Evolutionary conservation across 306 rosid genomes (phyloP), one percentile per base, ranked within the genome.

Genomic region (Vigna radiata): DNA sequence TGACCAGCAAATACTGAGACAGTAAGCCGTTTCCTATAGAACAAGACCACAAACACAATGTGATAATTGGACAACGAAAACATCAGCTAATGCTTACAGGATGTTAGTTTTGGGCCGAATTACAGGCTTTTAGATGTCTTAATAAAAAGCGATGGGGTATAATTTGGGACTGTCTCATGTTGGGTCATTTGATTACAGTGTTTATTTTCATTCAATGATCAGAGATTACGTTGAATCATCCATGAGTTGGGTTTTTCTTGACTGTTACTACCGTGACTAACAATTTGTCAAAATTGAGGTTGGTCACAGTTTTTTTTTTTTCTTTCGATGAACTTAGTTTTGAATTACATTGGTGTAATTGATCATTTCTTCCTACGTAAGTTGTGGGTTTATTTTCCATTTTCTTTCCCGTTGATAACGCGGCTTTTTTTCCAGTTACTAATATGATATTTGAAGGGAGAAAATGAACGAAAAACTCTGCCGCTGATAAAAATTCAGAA

Each of bases 1-100:
- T 79, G 85, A 81, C 79, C 82, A 67, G 33, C 86, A 72, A 49
- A 23, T 50, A 72, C 84, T 73, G 87, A 82, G 85, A 77, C 77
- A 77, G 79, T 81, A 64, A 79, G 83, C 87, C 53, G 64, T 72
- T 65, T 53, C 53, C 54, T 60, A 70, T 77, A 84, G 73, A 78
- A 60, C 68, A 81, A 31, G 81, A 75, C 68, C 44, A 59, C 82
- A 71, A 44, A 79, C 75, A 53, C 71, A 61, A 82, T 63, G 76
- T 79, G 82, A 70, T 81, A 58, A 50, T 77, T 68, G 77, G 78
- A 81, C 75, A 80, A 61, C 73, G 73, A 68, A 63, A 63, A 54
- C 63, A 69, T 68, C 61, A 60, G 62, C 87, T 44, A 80, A 54
- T 68, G 33, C 72, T 69, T 47, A 44, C 60, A 17, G 54, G 31